A percentile compares a stretch with the other conserved stretches of the same genome.
Evolutionary conservation across 2,329 filamentous ascomycete species (phyloP).

Genomic region (Waltergamsia citrina): DNA sequence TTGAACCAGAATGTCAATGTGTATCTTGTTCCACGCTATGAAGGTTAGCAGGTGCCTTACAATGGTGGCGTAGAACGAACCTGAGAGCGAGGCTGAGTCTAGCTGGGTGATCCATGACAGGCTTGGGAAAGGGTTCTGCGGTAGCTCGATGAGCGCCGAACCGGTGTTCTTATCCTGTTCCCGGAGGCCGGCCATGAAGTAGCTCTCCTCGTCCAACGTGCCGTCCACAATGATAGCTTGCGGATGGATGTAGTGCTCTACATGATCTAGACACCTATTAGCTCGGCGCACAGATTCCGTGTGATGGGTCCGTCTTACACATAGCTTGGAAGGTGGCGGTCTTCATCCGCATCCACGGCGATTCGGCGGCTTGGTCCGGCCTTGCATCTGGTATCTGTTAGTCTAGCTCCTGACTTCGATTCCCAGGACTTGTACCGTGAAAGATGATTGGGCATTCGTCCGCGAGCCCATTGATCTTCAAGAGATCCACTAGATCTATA

Average conservation of each 20-base stretch:
- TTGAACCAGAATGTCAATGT: conserved; percentile 77
- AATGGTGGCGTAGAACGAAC: not conserved
- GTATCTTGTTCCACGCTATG: conserved; percentile 68
- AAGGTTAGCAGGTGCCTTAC: conserved; percentile 8
- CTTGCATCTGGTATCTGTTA: conserved; percentile 73
- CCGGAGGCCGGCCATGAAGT: conserved; percentile 53
- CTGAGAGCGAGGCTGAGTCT: conserved; percentile 38
- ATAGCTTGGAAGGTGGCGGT: conserved; percentile 55
- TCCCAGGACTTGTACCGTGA: conserved; percentile 47
- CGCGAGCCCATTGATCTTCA: conserved; percentile 71
- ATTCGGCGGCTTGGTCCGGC: conserved; percentile 61
- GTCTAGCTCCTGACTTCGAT: no score
- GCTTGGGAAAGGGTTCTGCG: conserved; percentile 49
- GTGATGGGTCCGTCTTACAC: conserved; percentile 28
- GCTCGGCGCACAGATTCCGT: not conserved
- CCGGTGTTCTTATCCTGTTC: conserved; percentile 39
- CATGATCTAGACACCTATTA: conserved; percentile 54
- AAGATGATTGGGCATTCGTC: conserved; percentile 55
- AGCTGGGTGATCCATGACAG: conserved; percentile 72
- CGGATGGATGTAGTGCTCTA: conserved; percentile 66
- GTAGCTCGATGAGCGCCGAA: conserved; percentile 67
- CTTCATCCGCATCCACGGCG: conserved; percentile 61
- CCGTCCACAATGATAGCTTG: conserved; percentile 68
- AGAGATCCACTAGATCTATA: conserved; percentile 58
- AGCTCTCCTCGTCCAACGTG: conserved; percentile 54